These are phyloP conservation scores for Talaromyces stipitatus DNA, from an alignment of 495 filamentous ascomycete genomes.

Conservation along the genomic window DNA sequence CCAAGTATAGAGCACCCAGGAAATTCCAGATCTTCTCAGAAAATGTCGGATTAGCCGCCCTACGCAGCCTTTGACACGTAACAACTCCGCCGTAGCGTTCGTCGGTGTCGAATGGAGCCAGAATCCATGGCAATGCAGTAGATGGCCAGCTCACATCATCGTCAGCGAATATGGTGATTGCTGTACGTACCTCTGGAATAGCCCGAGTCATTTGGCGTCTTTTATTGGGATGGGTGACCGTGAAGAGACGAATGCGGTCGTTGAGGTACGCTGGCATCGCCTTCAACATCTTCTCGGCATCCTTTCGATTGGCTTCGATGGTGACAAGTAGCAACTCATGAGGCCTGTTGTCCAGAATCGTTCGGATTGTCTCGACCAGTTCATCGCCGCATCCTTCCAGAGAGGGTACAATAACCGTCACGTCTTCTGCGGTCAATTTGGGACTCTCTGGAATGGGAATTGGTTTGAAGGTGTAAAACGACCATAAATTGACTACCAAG, in stretches of 20 bases:
- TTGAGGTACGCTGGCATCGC: slow-evolving; percentile 44
- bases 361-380: slow-evolving; percentile 51
- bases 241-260: slow-evolving; percentile 40
- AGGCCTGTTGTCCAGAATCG: slow-evolving; percentile 48
- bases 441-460: slow-evolving; percentile 55
- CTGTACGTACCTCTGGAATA: slow-evolving; percentile 65
- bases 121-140: slow-evolving; percentile 70
- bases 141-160: slow-evolving; percentile 82
- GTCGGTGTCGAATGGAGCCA: slow-evolving; percentile 74
- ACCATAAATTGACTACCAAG: slow-evolving; percentile 55
- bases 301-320: slow-evolving; percentile 53
- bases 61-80: slow-evolving; percentile 71
- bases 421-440: slow-evolving; percentile 57
- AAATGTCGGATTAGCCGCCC: slow-evolving; percentile 48
- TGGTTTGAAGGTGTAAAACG: slow-evolving; percentile 58
- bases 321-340: slow-evolving; percentile 56
- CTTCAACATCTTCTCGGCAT: slow-evolving; percentile 43
- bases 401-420: slow-evolving; percentile 67
- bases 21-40: slow-evolving; percentile 61
- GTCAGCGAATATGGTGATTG: slow-evolving; percentile 75
- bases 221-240: slow-evolving; percentile 64
- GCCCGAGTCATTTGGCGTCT: slow-evolving; percentile 75
- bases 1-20: slow-evolving; percentile 74
- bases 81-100: slow-evolving; percentile 70
- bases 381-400: slow-evolving; percentile 55